Evolutionary conservation across 306 rosid species (phyloP), one percentile per base, ranked within the genome.

Genomic region (Vicia sativa): DNA sequence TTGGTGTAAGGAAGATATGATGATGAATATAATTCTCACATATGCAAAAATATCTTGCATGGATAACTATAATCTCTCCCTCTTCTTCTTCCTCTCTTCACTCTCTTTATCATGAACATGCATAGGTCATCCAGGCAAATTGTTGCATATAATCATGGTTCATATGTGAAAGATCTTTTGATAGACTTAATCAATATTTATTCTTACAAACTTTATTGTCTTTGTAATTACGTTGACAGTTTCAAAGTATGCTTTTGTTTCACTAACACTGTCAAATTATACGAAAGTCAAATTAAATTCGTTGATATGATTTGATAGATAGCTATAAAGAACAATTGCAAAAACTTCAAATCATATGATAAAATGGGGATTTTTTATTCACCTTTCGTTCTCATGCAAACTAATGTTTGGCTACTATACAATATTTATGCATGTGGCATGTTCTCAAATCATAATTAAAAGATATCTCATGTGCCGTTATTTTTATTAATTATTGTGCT

Each of bases 381-480:
- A 14, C 69, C 63, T 38, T 38, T 71, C 65, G 65, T 71, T 70
- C 61, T 71, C 77, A 71, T 77, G 63, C 58, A 65, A 26, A 57
- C 43, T 38, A 71, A 31, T 65, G 81, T 64, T 77, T 56, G 73
- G 77, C 77, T 58, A 67, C 65, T 74, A 65, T 58, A 77, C 74
- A 66, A 48, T 66, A 71, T 61, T 41, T 28, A 72, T 39, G 74
- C 81, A 78, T 59, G 78, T 78, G 81, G 43, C 65, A 57, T 77
- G 81, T 66, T 72, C 59, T 72, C 77, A 65, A 39, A 49, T 38
- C 73, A 39, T 46, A 57, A 77, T 70, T 77, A 71, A 64, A 77
- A 56, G 52, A 25, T 5, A 44, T 63, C 34, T 71, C 73, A 65
- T 74, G 73, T 65, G 68, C 73, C 57, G 31, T 65, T 77, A 57